Evolutionary conservation across 768 basidiomycete genomes (phyloP).

Genomic region (Mycena indigotica): DNA sequence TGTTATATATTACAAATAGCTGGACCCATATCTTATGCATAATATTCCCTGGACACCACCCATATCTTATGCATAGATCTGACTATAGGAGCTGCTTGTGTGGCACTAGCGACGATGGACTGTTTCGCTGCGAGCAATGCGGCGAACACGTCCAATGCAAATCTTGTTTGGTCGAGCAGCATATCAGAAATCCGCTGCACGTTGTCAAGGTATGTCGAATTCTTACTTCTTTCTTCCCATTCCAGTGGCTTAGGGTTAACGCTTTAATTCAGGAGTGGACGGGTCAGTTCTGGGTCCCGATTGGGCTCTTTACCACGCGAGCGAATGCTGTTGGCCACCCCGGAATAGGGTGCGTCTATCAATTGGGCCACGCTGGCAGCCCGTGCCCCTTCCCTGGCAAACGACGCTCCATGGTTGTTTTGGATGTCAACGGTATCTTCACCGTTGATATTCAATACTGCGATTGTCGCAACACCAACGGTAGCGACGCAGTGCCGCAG

Average conservation of each 20-base stretch:
- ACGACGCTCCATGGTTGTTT: constrained; percentile 7
- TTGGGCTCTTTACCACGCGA: neutral
- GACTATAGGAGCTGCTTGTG: too few species aligned
- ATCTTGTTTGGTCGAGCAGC: neutral
- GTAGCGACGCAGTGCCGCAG: neutral
- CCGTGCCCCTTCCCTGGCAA: neutral
- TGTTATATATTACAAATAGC: too few species aligned
- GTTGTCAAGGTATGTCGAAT: neutral
- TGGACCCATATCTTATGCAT: too few species aligned
- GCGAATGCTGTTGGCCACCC: neutral
- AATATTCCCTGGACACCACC: too few species aligned
- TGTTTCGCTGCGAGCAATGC: constrained; percentile 10
- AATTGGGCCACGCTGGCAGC: constrained; percentile 6
- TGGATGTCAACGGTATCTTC: constrained; percentile 10
- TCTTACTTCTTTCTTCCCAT: neutral
- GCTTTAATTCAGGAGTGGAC: constrained; percentile 8
- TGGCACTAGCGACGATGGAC: too few species aligned
- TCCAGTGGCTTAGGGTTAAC: too few species aligned
- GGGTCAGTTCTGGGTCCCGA: neutral
- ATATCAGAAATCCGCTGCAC: constrained; percentile 6
- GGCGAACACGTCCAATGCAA: constrained; percentile 10
- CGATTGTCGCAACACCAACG: neutral
- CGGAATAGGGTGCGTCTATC: constrained; percentile 1
- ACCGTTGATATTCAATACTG: neutral
- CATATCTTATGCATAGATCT: too few species aligned